Percentiles rank a stretch among this genome's conserved stretches.
Conservation (phyloP, 441 rosid species). For the Manihot esculenta region DNA sequence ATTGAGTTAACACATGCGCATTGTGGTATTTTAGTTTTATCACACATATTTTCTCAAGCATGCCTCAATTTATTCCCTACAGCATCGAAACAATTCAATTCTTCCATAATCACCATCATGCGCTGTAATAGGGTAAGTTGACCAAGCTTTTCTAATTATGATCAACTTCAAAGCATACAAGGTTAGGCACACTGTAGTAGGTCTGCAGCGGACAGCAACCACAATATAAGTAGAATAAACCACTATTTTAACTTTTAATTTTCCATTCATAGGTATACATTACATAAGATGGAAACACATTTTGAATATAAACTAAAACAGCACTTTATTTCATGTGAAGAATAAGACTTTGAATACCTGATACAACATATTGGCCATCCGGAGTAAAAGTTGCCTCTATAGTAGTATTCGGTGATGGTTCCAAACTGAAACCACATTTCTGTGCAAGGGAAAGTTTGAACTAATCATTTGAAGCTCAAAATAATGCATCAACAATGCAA, state of each 20-base stretch:
- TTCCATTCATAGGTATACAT: background rate
- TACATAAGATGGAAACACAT: background rate
- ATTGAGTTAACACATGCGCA: background rate
- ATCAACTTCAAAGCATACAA: background rate
- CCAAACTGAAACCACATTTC: slow-evolving; percentile 90
- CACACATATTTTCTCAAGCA: background rate
- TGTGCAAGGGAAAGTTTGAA: slow-evolving; percentile 33
- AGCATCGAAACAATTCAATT: background rate
- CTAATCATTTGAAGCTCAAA: background rate
- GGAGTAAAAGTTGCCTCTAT: slow-evolving; percentile 94
- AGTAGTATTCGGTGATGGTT: slow-evolving; percentile 73
- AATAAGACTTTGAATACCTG: slow-evolving; percentile 53
- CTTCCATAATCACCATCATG: background rate
- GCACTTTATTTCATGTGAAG: background rate
- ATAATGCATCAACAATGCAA: background rate
- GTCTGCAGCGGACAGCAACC: background rate
- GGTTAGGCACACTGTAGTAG: background rate
- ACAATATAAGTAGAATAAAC: background rate
- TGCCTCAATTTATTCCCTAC: background rate
- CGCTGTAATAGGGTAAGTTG: background rate
- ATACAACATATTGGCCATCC: slow-evolving; percentile 90
- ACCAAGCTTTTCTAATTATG: background rate
- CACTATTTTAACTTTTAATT: too few species aligned
- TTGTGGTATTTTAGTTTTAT: background rate
- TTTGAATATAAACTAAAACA: background rate